phyloP scores from a whole-genome alignment of 257 asterid genomes.

The Scutellaria baicalensis region DNA sequence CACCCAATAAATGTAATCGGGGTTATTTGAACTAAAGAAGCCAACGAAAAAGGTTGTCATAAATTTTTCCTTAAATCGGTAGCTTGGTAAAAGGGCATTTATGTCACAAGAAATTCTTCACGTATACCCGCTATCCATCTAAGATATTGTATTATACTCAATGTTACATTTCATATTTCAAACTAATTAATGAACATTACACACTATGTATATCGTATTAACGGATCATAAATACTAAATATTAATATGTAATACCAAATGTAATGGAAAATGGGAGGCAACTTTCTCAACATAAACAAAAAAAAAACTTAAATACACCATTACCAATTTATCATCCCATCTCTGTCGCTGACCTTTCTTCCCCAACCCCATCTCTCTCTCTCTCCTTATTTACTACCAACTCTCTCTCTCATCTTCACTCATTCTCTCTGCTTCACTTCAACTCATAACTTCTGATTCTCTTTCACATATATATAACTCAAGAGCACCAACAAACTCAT shows the following conservation, averaged over 20 bases:
- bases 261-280: no score
- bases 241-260: no score
- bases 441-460: not conserved
- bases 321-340: conserved; percentile 36
- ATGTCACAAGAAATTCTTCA: not conserved
- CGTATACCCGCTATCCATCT: not conserved
- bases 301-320: conserved; percentile 28
- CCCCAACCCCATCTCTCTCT: conserved; percentile 21
- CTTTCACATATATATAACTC: conserved; percentile 2
- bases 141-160: no score
- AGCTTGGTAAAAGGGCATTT: conserved; percentile 9
- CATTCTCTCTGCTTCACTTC: conserved; percentile 13
- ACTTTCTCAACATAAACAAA: not conserved
- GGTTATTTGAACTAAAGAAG: conserved; percentile 7
- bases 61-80: conserved; percentile 16
- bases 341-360: conserved; percentile 54
- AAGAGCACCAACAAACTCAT: not conserved
- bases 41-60: conserved; percentile 19
- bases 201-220: no score
- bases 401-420: conserved; percentile 19
- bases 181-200: no score
- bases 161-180: no score
- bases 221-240: no score
- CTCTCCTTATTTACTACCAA: not conserved
- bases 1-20: conserved; percentile 13